Evolutionary conservation across 352 stramenopile species (phyloP).

Genomic region (Globisporangium spinosum): DNA sequence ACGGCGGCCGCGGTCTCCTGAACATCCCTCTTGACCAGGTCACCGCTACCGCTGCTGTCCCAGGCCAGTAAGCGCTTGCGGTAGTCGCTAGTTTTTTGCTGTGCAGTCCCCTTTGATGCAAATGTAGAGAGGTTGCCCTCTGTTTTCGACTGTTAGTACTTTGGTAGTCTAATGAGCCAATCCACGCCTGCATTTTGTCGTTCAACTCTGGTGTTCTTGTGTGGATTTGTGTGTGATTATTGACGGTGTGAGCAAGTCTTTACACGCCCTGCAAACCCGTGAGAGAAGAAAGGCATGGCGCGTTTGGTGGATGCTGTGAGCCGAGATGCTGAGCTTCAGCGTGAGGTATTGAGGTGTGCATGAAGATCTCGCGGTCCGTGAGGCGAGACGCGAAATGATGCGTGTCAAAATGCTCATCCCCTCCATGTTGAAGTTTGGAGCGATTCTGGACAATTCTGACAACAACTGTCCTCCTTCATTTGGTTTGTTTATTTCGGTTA

Average conservation of each 20-base stretch:
- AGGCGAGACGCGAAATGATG: no score
- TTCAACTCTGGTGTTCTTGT: not conserved
- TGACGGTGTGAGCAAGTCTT: not conserved
- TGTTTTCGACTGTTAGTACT: slow-evolving; percentile 3
- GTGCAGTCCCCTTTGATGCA: not conserved
- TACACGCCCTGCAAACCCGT: no score
- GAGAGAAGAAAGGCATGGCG: no score
- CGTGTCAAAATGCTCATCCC: no score
- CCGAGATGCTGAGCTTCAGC: no score
- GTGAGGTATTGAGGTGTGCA: no score
- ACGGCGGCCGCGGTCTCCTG: slow-evolving; percentile 92
- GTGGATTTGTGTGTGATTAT: not conserved
- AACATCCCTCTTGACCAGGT: slow-evolving; percentile 52
- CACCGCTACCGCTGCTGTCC: not conserved
- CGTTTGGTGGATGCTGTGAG: no score
- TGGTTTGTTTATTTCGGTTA: no score
- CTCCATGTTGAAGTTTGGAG: no score
- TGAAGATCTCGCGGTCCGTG: no score
- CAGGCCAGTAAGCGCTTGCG: slow-evolving; percentile 6
- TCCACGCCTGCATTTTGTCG: slow-evolving; percentile 7
- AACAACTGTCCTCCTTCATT: not conserved
- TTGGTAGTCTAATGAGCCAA: slow-evolving; percentile 2
- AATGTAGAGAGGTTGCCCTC: not conserved
- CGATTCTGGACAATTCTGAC: no score
- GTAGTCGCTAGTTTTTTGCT: slow-evolving; percentile 4